Base-by-base conservation (phyloP, 805 yeast genomes). In the Grigorovia yakushimaensis region DNA sequence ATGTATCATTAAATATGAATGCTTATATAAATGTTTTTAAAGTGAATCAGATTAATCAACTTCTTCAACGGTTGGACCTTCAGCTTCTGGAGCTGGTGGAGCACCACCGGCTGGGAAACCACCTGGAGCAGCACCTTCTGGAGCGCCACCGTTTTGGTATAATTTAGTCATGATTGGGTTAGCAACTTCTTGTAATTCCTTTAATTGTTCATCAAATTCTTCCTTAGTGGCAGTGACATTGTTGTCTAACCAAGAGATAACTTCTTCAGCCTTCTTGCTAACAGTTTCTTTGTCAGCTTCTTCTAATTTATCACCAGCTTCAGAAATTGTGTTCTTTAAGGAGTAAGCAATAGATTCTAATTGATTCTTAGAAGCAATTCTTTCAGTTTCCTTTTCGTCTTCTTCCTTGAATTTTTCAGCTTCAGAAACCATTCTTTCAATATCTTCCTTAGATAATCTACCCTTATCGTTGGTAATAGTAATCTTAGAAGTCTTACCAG, bases 391-490 rank as follows among this genome's bases (percentile, higher is more conserved):
- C 77, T 81, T 79, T 71, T 88, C 97, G 71, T 89, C 96, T 72
- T 89, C 95, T 59, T 87, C 96, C 79, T 87, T 88, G 85, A 76
- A 89, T 77, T 88, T 89, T 78, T 91, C 97, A 66, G 98, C 98
- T 73, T 91, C 97, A 56, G 85, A 72, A 56, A 89, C 96, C 98
- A 89, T 89, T 73, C 91, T 85, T 75, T 89, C 98, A 62, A 89
- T 89, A 67, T 89, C 97, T 71, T 89, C 96, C 82, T 88, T 87
- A 54, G 96, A 86, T 69, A 89, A 81, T 81, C 97, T 89, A 74
- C 98, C 98, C 80, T 88, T 89, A 73, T 89, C 97, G 79, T 91
- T 89, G 73, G 96, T 89, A 72, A 89, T 89, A 70, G 98, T 89
- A 68, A 89, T 89, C 84, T 91, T 84, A 75, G 82, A 86, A 61